phyloP scores from a whole-genome alignment of 805 yeast genomes.

The Pichia gijzeniarum region DNA sequence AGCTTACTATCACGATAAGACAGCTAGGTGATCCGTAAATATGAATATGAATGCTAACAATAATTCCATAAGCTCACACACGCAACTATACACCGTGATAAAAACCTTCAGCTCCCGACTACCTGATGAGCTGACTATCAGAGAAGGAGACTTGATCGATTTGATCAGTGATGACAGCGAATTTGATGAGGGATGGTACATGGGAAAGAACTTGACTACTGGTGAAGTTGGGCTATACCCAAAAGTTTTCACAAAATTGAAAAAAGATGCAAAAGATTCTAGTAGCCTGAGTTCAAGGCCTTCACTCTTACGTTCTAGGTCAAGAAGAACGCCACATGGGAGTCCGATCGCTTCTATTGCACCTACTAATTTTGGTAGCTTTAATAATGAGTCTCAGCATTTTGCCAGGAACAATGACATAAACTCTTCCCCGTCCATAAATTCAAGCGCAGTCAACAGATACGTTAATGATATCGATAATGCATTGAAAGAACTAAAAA shows the following conservation, averaged over 20 bases:
- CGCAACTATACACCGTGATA: conserved; percentile 45
- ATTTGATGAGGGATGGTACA: conserved; percentile 96
- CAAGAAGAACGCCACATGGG: conserved; percentile 40
- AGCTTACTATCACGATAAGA: no score
- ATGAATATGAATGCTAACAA: neutral
- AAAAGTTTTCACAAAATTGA: conserved; percentile 63
- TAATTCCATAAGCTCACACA: conserved; percentile 3
- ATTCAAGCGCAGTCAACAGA: conserved; percentile 18
- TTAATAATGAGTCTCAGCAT: neutral
- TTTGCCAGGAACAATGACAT: neutral
- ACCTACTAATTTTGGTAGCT: conserved; percentile 1
- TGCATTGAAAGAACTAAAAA: conserved; percentile 58
- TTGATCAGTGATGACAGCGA: conserved; percentile 90
- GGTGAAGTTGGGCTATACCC: conserved; percentile 86
- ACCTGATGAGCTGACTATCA: conserved; percentile 81
- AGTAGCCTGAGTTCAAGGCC: conserved; percentile 24
- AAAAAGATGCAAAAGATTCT: conserved; percentile 8
- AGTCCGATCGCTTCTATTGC: conserved; percentile 21
- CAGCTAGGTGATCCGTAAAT: no score
- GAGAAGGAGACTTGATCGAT: conserved; percentile 79
- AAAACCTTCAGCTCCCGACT: conserved; percentile 83
- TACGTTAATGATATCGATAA: conserved; percentile 69
- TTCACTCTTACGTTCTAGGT: conserved; percentile 48
- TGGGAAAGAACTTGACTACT: conserved; percentile 72
- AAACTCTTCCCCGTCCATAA: neutral